A percentile compares a stretch with the other conserved stretches of the same genome.
Evolutionary conservation across 2,329 filamentous ascomycete genomes (phyloP).

Genomic region (Pseudogymnoascus sp.): DNA sequence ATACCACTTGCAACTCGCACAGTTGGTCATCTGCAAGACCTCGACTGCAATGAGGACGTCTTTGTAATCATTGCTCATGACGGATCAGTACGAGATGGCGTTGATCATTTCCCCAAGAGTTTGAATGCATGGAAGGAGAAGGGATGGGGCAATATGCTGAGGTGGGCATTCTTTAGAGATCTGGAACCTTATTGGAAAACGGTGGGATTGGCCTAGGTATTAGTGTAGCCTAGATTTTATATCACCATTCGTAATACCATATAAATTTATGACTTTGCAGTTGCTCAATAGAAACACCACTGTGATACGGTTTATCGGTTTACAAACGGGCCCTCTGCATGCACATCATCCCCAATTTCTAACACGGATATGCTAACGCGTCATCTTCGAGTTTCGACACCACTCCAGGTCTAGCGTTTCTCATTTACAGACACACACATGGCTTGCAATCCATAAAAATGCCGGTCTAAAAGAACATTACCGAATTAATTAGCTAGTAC

Average conservation of each 20-base stretch:
- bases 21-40: conserved; percentile 33
- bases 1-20: conserved; percentile 21
- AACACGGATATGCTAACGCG: not conserved
- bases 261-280: not conserved
- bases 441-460: not conserved
- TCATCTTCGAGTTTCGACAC: not conserved
- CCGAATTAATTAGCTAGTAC: not conserved
- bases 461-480: not conserved
- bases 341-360: not conserved
- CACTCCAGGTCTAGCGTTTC: not conserved
- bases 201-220: not conserved
- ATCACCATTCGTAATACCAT: not conserved
- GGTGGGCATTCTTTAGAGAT: conserved; percentile 40
- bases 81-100: conserved; percentile 29
- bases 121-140: conserved; percentile 37
- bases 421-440: not conserved
- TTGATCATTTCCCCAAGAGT: conserved; percentile 38
- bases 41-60: conserved; percentile 34
- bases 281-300: not conserved
- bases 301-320: not conserved
- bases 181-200: conserved; percentile 22
- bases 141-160: conserved; percentile 32
- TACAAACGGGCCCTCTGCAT: not conserved
- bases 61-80: conserved; percentile 39
- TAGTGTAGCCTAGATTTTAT: not conserved